These are phyloP conservation scores for Boletales sp. DNA, from an alignment of 768 basidiomycete species.

Conservation along the genomic window DNA sequence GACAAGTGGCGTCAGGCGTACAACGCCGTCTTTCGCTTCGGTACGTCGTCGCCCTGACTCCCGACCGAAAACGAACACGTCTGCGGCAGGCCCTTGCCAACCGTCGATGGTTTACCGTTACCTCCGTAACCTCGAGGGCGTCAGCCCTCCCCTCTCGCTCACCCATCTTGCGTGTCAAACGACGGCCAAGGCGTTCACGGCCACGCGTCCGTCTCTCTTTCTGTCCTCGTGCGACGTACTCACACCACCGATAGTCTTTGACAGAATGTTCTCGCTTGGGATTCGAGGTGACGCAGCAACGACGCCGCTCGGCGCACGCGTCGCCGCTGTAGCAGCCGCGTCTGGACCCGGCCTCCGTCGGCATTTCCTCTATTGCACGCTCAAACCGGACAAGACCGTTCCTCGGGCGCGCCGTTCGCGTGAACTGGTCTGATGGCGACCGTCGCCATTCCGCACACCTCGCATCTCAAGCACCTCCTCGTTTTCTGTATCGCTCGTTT, in stretches of 20 bases:
- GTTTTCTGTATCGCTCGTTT: no score
- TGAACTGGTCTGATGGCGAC: slow-evolving; percentile 25
- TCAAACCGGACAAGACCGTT: slow-evolving; percentile 55
- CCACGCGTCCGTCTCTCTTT: slow-evolving; percentile 45
- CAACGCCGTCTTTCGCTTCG: slow-evolving; percentile 82
- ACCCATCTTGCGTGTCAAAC: slow-evolving; percentile 87
- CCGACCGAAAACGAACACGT: no score
- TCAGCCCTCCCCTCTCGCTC: slow-evolving; percentile 83
- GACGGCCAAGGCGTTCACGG: slow-evolving; percentile 85
- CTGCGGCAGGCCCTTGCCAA: slow-evolving; percentile 65
- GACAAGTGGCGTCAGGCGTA: slow-evolving; percentile 95
- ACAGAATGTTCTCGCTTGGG: slow-evolving; percentile 85
- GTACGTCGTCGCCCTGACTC: slow-evolving; percentile 29
- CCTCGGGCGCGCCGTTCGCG: slow-evolving; percentile 45
- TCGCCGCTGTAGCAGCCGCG: slow-evolving; percentile 61
- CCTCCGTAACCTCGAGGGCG: slow-evolving; percentile 84
- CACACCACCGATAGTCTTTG: slow-evolving; percentile 57
- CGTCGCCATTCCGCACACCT: neutral
- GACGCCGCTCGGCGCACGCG: slow-evolving; percentile 54
- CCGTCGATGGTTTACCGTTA: slow-evolving; percentile 93
- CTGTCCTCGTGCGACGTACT: neutral
- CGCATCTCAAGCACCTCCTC: neutral
- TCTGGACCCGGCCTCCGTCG: slow-evolving; percentile 78
- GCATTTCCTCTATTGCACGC: slow-evolving; percentile 79
- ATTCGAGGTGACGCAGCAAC: slow-evolving; percentile 69